Evolutionary conservation across 2,329 filamentous ascomycete species (phyloP).

Genomic region (Trichoderma breve): DNA sequence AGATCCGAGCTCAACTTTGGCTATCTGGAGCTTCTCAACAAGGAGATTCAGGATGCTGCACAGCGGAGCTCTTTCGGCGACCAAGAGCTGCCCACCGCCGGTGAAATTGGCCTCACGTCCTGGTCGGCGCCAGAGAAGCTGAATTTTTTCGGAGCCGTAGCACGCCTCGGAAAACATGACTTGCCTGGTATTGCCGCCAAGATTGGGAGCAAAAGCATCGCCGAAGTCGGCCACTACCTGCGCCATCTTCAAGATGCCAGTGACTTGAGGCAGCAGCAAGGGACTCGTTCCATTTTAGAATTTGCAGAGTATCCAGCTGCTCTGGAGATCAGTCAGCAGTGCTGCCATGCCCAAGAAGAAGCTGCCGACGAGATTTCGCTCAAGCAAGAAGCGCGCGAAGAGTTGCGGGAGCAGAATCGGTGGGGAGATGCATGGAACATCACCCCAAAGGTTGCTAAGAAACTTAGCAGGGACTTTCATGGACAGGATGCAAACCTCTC

Average conservation of each 20-base stretch:
- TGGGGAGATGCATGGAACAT: constrained; percentile 69
- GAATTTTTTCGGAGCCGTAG: constrained; percentile 63
- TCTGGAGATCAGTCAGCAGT: constrained; percentile 65
- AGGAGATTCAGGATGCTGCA: constrained; percentile 55
- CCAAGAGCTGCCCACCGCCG: constrained; percentile 35
- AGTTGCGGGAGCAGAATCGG: constrained; percentile 54
- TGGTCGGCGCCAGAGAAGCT: constrained; percentile 75
- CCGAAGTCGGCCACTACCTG: constrained; percentile 73
- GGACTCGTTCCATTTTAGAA: constrained; percentile 35
- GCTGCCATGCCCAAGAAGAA: constrained; percentile 63
- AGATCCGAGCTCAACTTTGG: constrained; percentile 43
- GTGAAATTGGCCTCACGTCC: constrained; percentile 64
- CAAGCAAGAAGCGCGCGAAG: constrained; percentile 63
- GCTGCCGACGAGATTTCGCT: constrained; percentile 65
- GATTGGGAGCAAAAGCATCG: constrained; percentile 68
- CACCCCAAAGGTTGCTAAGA: constrained; percentile 38
- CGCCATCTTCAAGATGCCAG: constrained; percentile 55
- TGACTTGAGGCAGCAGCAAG: constrained; percentile 40
- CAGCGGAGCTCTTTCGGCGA: constrained; percentile 35
- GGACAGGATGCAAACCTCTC: constrained; percentile 22
- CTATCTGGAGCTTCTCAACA: constrained; percentile 55
- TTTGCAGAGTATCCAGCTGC: constrained; percentile 67
- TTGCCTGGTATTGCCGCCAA: constrained; percentile 59
- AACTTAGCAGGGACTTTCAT: constrained; percentile 26
- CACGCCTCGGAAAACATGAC: constrained; percentile 62